Base-by-base conservation (phyloP, 2,329 filamentous ascomycete genomes). In the Neopestalotiopsis clavispora region DNA sequence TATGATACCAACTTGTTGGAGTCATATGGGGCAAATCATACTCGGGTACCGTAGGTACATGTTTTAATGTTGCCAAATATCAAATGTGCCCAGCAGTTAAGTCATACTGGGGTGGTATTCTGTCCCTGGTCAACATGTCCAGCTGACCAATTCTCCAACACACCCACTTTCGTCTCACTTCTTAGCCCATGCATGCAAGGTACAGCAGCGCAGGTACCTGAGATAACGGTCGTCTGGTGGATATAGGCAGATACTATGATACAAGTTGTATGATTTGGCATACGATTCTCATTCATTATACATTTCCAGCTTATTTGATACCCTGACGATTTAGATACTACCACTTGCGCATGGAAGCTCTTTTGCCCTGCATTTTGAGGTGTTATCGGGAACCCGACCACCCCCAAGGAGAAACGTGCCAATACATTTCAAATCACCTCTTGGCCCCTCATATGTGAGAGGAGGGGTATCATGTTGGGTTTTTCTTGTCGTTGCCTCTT, bases 121-220 rank as follows among this genome's bases (percentile, higher is more conserved):
- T 52, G 40, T 45, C 61, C 61, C 40, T 49, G 61, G 61, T 49
- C 61, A 49, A 20, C 45, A 14, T 64, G 61, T n/a, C 40, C 61
- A 64, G 61, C 61, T 64, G 61, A 64, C 61, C 61, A 45, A 49
- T 38, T 38, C 38, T 42, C 28, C 40, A 5, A 64, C 40, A 64
- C 61, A 64, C 61, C 61, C 17, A 38, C 34, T 14, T 32, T 49
- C 61, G 42, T 45, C 45, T 62, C 28, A 38, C 34, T 20, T 20
- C 34, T 20, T 20, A 13, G 59, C 59, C 59, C 59, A 34, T 62
- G 59, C 59, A 40, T 62, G 59, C 59, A 40, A 62, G 59, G 61
- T 64, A 64, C 61, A 52, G 17, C 38, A 28, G 23, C 23, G 23
- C 3, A 49, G 6, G 17, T n/a, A 10, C 14, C 38, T 12, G 9